Evolutionary conservation across 1,139 yeast species (phyloP), one percentile per base, ranked within the genome.

Genomic region (Yamadazyma pseudoaaseri): DNA sequence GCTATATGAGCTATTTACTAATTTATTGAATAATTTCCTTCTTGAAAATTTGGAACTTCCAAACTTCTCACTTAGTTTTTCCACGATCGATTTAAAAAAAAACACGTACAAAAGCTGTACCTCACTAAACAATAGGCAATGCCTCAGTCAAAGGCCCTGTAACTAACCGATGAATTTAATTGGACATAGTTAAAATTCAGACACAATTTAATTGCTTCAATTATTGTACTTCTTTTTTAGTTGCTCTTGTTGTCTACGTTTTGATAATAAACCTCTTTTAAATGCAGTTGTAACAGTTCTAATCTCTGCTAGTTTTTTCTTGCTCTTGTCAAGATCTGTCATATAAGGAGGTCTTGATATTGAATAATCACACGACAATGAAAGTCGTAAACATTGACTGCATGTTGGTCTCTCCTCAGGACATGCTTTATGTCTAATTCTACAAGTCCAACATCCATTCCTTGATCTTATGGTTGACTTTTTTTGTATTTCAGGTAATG

Each of bases 401-500:
- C 87, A 80, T 8, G 41, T 47, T 1, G 86, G 85, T 42, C 61
- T 69, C 42, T 78, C 79, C 48, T 79, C 85, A 0, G 81, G 69
- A 45, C 87, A 80, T 39, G 80, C 71, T 49, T 80, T 80, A 48
- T 80, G 79, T 30, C 87, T 68, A 16, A 79, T 58, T 39, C 86
- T 53, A 49, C 86, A 80, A 5, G 82, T 80, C 86, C 86, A 80
- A 47, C 86, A 80, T 0, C 86, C 86, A 24, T 60, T 65, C 42
- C 73, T 73, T 5, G 34, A 26, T 16, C 37, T 21, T 23, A 13
- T 16, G 3, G 16, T 5, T n/a, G 3, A 8, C 17, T 24, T 16
- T 10, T 20, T 27, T 15, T 13, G 8, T n/a, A n/a, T n/a, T n/a
- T n/a, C n/a, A n/a, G n/a, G n/a, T 12, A 14, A 5, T 12, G 6